Conservation (phyloP, 352 stramenopile genomes). For the Pseudoperonospora humuli region DNA sequence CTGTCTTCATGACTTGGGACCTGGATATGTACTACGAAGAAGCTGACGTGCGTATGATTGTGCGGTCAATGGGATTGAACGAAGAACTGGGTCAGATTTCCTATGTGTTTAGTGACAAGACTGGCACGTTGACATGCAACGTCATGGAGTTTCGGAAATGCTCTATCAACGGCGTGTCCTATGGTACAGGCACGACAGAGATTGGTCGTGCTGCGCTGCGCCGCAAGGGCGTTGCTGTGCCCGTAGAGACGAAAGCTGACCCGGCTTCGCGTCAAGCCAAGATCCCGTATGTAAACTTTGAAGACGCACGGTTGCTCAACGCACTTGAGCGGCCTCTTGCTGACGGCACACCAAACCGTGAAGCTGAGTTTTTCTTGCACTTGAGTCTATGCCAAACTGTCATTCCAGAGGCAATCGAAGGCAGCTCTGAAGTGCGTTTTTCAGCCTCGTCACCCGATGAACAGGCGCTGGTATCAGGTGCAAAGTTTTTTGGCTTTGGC, state of each 20-base stretch:
- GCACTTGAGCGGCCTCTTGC: slow-evolving; percentile 27
- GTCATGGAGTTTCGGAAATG: slow-evolving; percentile 94
- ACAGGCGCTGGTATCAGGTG: slow-evolving; percentile 83
- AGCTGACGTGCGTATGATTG: slow-evolving; percentile 82
- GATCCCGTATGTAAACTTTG: slow-evolving; percentile 78
- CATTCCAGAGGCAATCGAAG: slow-evolving; percentile 53
- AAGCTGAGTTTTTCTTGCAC: slow-evolving; percentile 81
- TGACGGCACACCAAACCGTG: slow-evolving; percentile 23
- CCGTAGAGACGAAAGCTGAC: slow-evolving; percentile 28
- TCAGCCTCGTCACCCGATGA: slow-evolving; percentile 84
- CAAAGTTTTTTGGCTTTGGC: slow-evolving; percentile 69
- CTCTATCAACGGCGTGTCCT: slow-evolving; percentile 88
- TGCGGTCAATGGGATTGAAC: slow-evolving; percentile 79
- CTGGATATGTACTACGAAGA: slow-evolving; percentile 89
- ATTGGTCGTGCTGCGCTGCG: slow-evolving; percentile 63
- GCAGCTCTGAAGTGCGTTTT: slow-evolving; percentile 44
- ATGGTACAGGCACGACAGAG: slow-evolving; percentile 84
- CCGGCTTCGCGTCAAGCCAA: slow-evolving; percentile 14
- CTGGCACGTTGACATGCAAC: slow-evolving; percentile 91
- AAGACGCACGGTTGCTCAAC: slow-evolving; percentile 44
- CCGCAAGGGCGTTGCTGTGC: slow-evolving; percentile 51
- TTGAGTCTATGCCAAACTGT: slow-evolving; percentile 79
- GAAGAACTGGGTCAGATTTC: slow-evolving; percentile 90
- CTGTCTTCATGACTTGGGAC: slow-evolving; percentile 90
- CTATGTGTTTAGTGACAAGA: slow-evolving; percentile 91